Percentiles rank a stretch among this genome's conserved stretches.
Evolutionary conservation across 805 yeast species (phyloP).

Genomic region (Hanseniaspora singularis): DNA sequence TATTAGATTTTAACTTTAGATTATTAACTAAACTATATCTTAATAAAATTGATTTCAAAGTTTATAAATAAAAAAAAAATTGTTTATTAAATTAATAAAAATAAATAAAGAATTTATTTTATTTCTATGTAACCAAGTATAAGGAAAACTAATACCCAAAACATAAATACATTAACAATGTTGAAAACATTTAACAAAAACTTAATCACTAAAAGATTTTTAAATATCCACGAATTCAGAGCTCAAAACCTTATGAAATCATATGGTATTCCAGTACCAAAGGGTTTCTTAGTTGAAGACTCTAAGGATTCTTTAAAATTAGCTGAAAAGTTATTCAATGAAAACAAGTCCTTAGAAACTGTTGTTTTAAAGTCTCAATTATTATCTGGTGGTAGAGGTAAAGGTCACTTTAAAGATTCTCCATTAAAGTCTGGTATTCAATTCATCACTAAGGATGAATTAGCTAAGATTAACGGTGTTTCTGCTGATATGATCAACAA

Average conservation of each 20-base stretch:
- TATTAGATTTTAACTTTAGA: too few species aligned
- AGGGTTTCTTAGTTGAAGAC: conserved; percentile 84
- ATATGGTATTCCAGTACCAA: conserved; percentile 84
- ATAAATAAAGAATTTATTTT: too few species aligned
- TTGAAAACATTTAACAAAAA: conserved; percentile 1
- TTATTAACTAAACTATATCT: too few species aligned
- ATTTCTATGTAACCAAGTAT: too few species aligned
- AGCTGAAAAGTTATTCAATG: conserved; percentile 48
- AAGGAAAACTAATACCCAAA: too few species aligned
- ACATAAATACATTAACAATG: neutral
- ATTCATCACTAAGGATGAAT: conserved; percentile 78
- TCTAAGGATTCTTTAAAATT: conserved; percentile 73
- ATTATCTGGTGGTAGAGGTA: conserved; percentile 98
- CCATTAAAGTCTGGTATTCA: conserved; percentile 96
- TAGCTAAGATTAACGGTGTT: conserved; percentile 38
- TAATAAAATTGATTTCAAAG: too few species aligned
- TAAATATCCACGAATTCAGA: conserved; percentile 92
- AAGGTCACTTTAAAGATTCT: conserved; percentile 80
- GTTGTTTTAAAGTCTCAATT: conserved; percentile 97
- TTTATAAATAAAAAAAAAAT: too few species aligned
- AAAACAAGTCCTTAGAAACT: conserved; percentile 44
- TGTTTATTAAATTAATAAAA: too few species aligned
- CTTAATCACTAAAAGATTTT: conserved; percentile 40
- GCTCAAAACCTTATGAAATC: conserved; percentile 73
- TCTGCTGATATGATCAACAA: conserved; percentile 85